Evolutionary conservation across 345 rosid species (phyloP).

Genomic region (Punica granatum): DNA sequence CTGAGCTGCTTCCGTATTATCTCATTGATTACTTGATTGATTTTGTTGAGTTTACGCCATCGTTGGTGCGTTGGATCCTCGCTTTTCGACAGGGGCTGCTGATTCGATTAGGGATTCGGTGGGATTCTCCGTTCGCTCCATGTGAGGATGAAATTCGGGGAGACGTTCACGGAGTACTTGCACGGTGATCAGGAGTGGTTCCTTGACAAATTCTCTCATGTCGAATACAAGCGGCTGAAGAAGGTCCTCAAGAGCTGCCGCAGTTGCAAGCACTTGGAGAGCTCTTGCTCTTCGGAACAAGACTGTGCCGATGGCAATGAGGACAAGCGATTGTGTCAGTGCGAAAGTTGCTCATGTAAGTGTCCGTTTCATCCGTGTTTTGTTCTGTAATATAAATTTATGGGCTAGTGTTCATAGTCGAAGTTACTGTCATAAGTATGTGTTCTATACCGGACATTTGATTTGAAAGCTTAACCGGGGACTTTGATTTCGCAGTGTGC

Average conservation of each 20-base stretch:
- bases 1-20: background rate
- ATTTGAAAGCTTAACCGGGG: background rate
- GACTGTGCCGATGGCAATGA: slow-evolving; percentile 11
- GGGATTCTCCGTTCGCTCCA: background rate
- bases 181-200: slow-evolving; percentile 60
- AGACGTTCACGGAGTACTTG: slow-evolving; percentile 62
- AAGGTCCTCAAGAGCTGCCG: slow-evolving; percentile 73
- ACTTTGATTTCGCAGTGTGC: slow-evolving; percentile 41
- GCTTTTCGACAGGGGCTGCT: background rate
- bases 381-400: slow-evolving; percentile 39
- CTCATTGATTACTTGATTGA: background rate
- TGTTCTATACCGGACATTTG: no score
- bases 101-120: background rate
- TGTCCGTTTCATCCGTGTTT: background rate
- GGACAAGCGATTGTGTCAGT: slow-evolving; percentile 23
- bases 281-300: slow-evolving; percentile 16
- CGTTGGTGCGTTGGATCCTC: background rate
- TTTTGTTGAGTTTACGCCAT: background rate
- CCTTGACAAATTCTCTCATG: slow-evolving; percentile 57
- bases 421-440: no score
- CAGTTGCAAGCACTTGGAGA: slow-evolving; percentile 29
- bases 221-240: slow-evolving; percentile 80
- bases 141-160: slow-evolving; percentile 80
- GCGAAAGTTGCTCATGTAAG: slow-evolving; percentile 62
- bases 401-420: background rate